Conservation (phyloP, 2,329 filamentous ascomycete species). For the Rutstroemia sp. region DNA sequence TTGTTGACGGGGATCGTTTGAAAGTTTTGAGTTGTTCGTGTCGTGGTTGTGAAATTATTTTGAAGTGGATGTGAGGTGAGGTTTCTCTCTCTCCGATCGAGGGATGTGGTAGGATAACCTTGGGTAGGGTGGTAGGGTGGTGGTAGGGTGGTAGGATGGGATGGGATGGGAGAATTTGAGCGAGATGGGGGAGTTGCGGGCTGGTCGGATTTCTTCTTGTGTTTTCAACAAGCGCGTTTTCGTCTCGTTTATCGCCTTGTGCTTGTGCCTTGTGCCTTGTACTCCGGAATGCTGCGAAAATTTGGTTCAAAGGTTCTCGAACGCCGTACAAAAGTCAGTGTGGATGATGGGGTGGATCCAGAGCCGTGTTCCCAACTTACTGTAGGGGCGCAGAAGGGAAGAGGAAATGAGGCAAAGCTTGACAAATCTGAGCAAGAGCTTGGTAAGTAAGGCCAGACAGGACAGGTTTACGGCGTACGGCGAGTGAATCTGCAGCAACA, state of each 20-base stretch:
- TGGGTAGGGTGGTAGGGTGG: neutral
- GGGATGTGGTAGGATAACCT: too few species aligned
- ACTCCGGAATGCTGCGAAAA: too few species aligned
- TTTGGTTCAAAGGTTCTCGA: slow-evolving; percentile 6
- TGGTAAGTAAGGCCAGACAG: too few species aligned
- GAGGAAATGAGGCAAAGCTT: neutral
- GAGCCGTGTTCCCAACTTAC: neutral
- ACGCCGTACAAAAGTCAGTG: neutral
- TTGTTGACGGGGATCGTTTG: neutral
- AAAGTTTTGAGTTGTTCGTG: neutral
- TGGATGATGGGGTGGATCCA: slow-evolving; percentile 1
- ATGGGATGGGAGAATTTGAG: neutral
- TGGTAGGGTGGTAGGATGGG: neutral
- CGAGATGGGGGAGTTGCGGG: neutral
- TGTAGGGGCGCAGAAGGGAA: neutral
- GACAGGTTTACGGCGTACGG: too few species aligned
- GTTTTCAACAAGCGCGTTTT: slow-evolving; percentile 5
- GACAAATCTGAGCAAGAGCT: too few species aligned
- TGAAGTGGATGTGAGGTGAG: neutral
- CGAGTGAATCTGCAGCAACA: too few species aligned
- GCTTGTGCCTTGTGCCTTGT: too few species aligned
- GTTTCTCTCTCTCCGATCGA: neutral
- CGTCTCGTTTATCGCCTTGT: slow-evolving; percentile 5
- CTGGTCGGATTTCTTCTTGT: slow-evolving; percentile 4
- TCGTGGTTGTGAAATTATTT: neutral